Conservation (phyloP, 495 filamentous ascomycete genomes). For the Pyrenula aspistea region DNA sequence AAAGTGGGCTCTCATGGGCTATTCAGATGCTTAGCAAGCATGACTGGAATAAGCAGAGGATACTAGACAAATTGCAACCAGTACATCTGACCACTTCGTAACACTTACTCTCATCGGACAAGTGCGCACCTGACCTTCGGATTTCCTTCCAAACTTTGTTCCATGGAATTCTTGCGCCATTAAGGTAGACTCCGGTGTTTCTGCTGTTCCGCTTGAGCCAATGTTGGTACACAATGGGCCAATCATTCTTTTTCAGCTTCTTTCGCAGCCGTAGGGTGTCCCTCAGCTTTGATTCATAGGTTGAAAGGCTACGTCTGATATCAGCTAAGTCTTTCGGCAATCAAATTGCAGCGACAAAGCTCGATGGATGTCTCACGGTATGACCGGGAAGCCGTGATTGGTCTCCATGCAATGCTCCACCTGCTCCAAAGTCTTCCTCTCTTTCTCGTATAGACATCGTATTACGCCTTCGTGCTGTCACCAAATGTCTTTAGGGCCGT, state of each 20-base stretch:
- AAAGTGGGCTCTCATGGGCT: slow-evolving; percentile 3
- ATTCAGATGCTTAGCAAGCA: background rate
- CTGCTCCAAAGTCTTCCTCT: background rate
- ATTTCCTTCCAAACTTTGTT: background rate
- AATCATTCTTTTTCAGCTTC: background rate
- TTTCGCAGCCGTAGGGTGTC: background rate
- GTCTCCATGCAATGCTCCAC: background rate
- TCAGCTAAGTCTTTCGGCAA: background rate
- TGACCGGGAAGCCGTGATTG: background rate
- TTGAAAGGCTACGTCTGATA: background rate
- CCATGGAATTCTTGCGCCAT: background rate
- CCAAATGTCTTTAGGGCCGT: background rate
- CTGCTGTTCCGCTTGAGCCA: background rate
- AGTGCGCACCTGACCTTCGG: background rate
- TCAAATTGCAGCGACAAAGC: background rate
- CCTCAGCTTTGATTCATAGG: background rate
- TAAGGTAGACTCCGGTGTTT: background rate
- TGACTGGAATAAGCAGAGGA: too few relatives aligned
- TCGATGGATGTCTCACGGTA: background rate
- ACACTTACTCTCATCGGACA: background rate
- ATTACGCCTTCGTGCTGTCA: background rate
- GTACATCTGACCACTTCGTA: background rate
- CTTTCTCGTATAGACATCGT: background rate
- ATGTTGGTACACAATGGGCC: background rate
- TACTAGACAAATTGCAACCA: too few relatives aligned